Evolutionary conservation across 2,329 filamentous ascomycete genomes (phyloP), one percentile per base, ranked within the genome.

Genomic region (Dothideomycetes sp.): DNA sequence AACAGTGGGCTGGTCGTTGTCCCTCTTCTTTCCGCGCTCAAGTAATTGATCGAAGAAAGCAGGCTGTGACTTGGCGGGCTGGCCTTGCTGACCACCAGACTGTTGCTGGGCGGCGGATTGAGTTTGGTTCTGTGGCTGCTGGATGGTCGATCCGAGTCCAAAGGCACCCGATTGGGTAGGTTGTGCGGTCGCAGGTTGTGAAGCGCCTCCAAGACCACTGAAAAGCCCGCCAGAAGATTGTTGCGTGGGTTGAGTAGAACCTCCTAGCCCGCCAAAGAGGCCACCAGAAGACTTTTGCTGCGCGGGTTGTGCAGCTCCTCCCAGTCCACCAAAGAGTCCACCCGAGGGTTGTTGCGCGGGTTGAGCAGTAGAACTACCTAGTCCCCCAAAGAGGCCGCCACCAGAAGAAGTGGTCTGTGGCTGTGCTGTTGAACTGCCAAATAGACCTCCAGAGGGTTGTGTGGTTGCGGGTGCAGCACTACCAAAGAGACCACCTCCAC

Each of bases 11-110:
- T 80, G 78, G 49, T 79, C 76, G 48, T 80, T 73, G 38, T 78
- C 75, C 46, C 85, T 78, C 58, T 79, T 80, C 54, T 72, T 76
- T 27, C 75, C 73, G 43, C 75, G 70, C 52, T 81, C 77, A 16
- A 81, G 58, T 27, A 81, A 55, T 47, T 75, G 75, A 49, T 79
- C 77, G 52, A 80, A 81, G 49, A 77, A 79, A 1, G 74, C 74
- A 19, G 75, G 72, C 48, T 73, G 68, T 4, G 64, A 59, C 19
- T 47, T 42, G 15, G 30, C 42, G 43, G 42, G 48, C 33, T 50
- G 46, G 30, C 45, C 43, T 45, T 52, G 53, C 40, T 57, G 55
- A 34, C 52, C 50, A 11, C 46, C 41, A 36, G 47, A 40, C 17
- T 42, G 45, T 42, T 41, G 36, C 40, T 48, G 42, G 33, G 5